Base-by-base conservation (phyloP, 2,329 filamentous ascomycete species). In the Raffaelea deltoideospora region DNA sequence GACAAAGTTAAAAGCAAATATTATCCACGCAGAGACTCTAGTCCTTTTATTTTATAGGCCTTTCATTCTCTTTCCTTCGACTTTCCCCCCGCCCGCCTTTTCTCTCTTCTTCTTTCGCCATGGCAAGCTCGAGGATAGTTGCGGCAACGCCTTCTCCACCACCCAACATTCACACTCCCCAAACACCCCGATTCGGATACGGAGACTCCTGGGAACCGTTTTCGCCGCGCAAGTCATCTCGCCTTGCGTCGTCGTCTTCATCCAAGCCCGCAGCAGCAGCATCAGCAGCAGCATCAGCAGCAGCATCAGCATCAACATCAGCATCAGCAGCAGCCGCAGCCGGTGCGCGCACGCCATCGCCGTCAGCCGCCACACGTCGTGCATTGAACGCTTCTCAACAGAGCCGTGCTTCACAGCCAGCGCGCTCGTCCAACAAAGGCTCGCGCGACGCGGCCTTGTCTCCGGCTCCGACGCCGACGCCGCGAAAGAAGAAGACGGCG, bases 201-300 rank as follows among this genome's bases (percentile, higher is more conserved):
- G 63, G 67, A 45, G 80, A 87, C 56, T 59, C 64, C 43, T 86
- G 77, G 64, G 70, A 82, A 50, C 80, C 80, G 31, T 86, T 76
- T 51, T 74, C 76, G 41, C 76, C 78, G 37, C 71, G 79, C 53
- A 79, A 80, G 49, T 80, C 76, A 4, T 67, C 69, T 41, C 70
- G 79, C 45, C 66, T 82, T 46, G 72, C 71, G 29, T 33, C 36
- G 29, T 13, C 37, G 3, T 21, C 35, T 11, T 20, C 33, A 4
- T 33, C 40, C 10, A 19, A 18, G 13, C 30, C 40, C 3, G 9
- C 6, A 14, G 26, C 35, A 32, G 50, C 56, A 47, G 48, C 56
- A 34, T 48, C 57, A 41, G 57, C 63, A 49, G 43, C 43, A 3
- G 66, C 65, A 53, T 77, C 72, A 2, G 71, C 73, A 18, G 74